Evolutionary conservation across 2,329 filamentous ascomycete genomes (phyloP).

Genomic region (Raffaelea arxii): DNA sequence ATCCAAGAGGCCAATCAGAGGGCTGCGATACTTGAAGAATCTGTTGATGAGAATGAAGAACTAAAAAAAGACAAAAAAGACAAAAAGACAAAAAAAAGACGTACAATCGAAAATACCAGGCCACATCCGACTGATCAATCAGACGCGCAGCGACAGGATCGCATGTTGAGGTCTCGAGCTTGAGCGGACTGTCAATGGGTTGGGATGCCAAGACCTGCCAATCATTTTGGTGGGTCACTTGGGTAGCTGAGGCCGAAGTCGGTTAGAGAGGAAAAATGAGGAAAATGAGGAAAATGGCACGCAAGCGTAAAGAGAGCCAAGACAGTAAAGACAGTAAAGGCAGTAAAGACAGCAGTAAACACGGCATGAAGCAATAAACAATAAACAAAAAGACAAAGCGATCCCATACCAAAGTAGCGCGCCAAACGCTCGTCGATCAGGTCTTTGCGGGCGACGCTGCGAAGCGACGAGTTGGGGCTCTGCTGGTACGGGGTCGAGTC

Average conservation of each 20-base stretch:
- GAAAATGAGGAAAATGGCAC: neutral
- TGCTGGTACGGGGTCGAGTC: constrained; percentile 10
- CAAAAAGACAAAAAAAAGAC: neutral
- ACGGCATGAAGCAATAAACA: neutral
- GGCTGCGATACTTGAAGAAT: constrained; percentile 16
- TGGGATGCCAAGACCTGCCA: constrained; percentile 15
- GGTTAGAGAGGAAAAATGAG: neutral
- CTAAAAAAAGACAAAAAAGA: neutral
- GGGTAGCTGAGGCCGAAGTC: constrained; percentile 4
- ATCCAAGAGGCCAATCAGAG: constrained; percentile 15
- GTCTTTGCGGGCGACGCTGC: constrained; percentile 4
- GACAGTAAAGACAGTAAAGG: neutral
- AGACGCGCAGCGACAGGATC: constrained; percentile 15
- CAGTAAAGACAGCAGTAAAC: neutral
- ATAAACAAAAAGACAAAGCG: neutral
- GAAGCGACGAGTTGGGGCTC: constrained; percentile 7
- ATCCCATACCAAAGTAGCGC: constrained; percentile 10
- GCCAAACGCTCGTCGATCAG: constrained; percentile 12
- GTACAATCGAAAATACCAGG: constrained; percentile 11
- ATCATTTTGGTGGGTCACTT: constrained; percentile 13
- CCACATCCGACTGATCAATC: constrained; percentile 14
- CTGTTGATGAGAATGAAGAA: constrained; percentile 6
- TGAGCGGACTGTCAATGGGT: constrained; percentile 13
- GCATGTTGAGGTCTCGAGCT: constrained; percentile 14
- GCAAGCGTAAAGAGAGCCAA: neutral